Percentiles rank a stretch among this genome's conserved stretches.
Conservation (phyloP, 164 flowering plant species). For the Aristolochia fimbriata region DNA sequence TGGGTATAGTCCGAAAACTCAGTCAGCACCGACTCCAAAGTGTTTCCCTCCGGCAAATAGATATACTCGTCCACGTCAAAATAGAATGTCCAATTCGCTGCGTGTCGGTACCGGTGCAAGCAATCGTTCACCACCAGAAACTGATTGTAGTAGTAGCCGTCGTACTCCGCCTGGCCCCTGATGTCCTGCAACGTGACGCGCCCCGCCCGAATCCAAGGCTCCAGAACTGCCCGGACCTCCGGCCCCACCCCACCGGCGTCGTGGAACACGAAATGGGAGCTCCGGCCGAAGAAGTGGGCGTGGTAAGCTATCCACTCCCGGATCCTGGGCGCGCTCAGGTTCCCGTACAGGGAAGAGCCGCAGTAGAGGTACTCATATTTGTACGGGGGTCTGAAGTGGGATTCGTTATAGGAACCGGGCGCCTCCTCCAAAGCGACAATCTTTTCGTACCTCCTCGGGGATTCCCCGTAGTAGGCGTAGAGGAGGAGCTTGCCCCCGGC, state of each 20-base stretch:
- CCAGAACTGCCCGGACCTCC: conserved; percentile 39
- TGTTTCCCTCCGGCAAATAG: conserved; percentile 34
- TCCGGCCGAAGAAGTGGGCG: conserved; percentile 48
- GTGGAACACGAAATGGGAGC: conserved; percentile 59
- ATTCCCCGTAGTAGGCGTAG: conserved; percentile 37
- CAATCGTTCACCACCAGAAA: conserved; percentile 62
- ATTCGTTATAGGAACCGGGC: conserved; percentile 31
- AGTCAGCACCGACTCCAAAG: conserved; percentile 31
- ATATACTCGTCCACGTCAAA: conserved; percentile 70
- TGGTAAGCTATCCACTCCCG: conserved; percentile 76
- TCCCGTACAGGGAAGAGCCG: conserved; percentile 57
- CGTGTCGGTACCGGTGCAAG: conserved; percentile 35
- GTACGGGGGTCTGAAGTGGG: conserved; percentile 36
- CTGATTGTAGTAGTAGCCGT: conserved; percentile 58
- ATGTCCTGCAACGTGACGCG: conserved; percentile 50
- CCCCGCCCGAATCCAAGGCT: conserved; percentile 57
- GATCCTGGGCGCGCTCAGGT: conserved; percentile 37
- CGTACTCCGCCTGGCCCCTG: conserved; percentile 39
- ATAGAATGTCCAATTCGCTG: conserved; percentile 61
- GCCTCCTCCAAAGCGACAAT: conserved; percentile 38
- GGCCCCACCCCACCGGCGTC: conserved; percentile 52
- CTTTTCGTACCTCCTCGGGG: conserved; percentile 31
- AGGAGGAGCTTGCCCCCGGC: conserved; percentile 45
- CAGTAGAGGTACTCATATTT: conserved; percentile 57
- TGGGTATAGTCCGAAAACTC: conserved; percentile 42